phyloP scores from a whole-genome alignment of 2,329 filamentous ascomycete genomes.

The Nemania sp. region DNA sequence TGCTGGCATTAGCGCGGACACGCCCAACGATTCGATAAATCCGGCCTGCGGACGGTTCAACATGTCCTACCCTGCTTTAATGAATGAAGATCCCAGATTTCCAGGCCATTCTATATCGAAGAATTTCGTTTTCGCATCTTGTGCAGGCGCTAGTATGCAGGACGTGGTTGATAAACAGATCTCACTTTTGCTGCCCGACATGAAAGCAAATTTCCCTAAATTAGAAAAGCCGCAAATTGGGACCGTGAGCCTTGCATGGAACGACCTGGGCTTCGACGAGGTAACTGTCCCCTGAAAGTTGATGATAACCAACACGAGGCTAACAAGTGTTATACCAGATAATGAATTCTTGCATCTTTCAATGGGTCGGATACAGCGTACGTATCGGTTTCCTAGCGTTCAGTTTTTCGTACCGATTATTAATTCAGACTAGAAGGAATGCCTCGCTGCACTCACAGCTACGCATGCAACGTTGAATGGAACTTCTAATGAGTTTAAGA shows the following conservation, averaged over 20 bases:
- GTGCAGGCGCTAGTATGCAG: background rate
- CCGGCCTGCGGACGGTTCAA: background rate
- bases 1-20: background rate
- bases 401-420: background rate
- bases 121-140: conserved; percentile 4
- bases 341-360: conserved; percentile 1
- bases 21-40: background rate
- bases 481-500: background rate
- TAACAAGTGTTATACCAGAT: background rate
- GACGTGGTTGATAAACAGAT: background rate
- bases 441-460: background rate
- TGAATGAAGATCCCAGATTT: background rate
- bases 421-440: background rate
- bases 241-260: conserved; percentile 3
- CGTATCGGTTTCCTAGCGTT: background rate
- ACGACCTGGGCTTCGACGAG: background rate
- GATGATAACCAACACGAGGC: background rate
- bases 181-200: background rate
- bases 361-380: background rate
- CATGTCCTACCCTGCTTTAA: background rate
- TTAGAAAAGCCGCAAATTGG: conserved; percentile 3
- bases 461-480: background rate
- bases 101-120: background rate
- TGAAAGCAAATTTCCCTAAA: background rate
- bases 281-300: background rate